Base-by-base conservation (phyloP, 805 yeast species). In the Saccharomyces paradoxus region DNA sequence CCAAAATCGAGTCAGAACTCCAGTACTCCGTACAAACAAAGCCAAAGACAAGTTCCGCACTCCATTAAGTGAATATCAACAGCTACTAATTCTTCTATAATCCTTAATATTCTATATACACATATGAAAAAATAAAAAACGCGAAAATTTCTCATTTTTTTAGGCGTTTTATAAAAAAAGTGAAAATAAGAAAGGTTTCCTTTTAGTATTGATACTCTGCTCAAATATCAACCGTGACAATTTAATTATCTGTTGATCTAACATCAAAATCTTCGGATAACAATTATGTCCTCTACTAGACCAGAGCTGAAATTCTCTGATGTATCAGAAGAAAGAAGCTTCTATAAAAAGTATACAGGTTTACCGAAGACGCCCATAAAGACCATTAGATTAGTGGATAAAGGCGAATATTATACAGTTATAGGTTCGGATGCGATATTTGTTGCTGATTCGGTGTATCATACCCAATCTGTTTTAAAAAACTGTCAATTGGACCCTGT, bases 401-500 rank as follows among this genome's bases (percentile, higher is more conserved):
- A 83, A 56, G 84, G 84, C 48, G 96, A 89, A 56, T 90, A 88
- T 68, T 94, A 84, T 70, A 82, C 87, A 2, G 84, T 82, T 1
- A 76, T 89, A 22, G 83, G 81, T 7, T 81, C 79, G 2, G 96
- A 92, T 68, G 97, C 98, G 3, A 76, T 77, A 48, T 77, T 82
- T 54, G 87, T 89, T 29, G 97, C 97, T 2, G 95, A 90, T 58
- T 74, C 78, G 53, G 83, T 94, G 32, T 92, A 89, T 72, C 87
- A 86, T 60, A 89, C 98, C 0, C 82, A 80, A 46, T 82, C 95
- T 26, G 96, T 90, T 9, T 67, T 92, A 55, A 92, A 92, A 65
- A 73, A 79, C 49, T 66, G 71, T 52, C 62, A 63, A 50, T 46
- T 67, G 3, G 72, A 68, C 50, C 59, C 66, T 2, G 51, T 56